Conservation (phyloP, 306 rosid species). For the Purshia tridentata region DNA sequence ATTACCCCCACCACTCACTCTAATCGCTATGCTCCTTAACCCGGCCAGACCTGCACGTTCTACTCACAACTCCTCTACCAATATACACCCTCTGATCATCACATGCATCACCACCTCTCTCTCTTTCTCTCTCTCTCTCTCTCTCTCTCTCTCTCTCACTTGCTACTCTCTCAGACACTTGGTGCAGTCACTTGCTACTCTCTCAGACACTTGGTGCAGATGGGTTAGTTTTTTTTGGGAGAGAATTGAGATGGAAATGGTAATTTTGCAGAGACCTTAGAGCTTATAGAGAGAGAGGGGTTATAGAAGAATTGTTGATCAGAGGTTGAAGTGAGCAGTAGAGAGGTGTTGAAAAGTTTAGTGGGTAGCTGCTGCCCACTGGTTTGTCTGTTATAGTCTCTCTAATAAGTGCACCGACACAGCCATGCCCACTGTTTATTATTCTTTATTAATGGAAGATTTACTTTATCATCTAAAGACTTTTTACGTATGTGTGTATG, state of each 20-base stretch:
- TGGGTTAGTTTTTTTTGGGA: neutral
- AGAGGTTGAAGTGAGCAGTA: too few species aligned
- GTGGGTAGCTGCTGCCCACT: constrained; percentile 3
- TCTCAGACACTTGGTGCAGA: neutral
- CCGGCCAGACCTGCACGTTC: constrained; percentile 61
- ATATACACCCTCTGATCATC: too few species aligned
- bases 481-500: too few species aligned
- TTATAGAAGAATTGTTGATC: too few species aligned
- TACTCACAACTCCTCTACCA: too few species aligned
- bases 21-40: constrained; percentile 39
- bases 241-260: neutral
- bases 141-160: neutral
- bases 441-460: neutral
- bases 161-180: too few species aligned
- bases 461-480: too few species aligned
- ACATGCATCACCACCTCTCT: neutral
- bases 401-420: constrained; percentile 14
- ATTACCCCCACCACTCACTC: constrained; percentile 17
- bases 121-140: neutral
- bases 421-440: neutral
- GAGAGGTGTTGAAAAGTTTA: neutral
- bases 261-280: neutral
- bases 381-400: constrained; percentile 10
- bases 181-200: neutral
- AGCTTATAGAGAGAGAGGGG: neutral